Base-by-base conservation (phyloP, 2,329 filamentous ascomycete genomes). In the Monosporascus sp. region DNA sequence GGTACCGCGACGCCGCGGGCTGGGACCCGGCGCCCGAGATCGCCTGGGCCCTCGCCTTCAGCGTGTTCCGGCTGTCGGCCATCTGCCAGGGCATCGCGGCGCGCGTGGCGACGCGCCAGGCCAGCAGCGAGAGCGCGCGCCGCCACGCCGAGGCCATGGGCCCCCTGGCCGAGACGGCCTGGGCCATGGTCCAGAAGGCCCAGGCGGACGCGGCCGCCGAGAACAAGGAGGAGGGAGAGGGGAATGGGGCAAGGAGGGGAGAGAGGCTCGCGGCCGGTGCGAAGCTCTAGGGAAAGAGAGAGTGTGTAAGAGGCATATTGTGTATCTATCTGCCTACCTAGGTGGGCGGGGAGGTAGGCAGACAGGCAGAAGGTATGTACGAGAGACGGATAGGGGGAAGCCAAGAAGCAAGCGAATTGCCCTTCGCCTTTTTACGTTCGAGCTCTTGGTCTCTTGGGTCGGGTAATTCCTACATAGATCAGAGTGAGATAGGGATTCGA, bases 31-130 rank as follows among this genome's bases (percentile, higher is more conserved):
- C 48, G 44, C 63, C 69, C 77, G 86, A 86, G 65, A 70, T 86
- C 50, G 70, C 73, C 49, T 87, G 80, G 81, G 83, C 82, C 37
- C 72, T 78, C 66, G 81, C 84, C 1, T 87, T 87, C 66, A 80
- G 74, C 63, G 76, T 84, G 43, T 86, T 85, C 69, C 77, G 82
- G 62, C 72, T 78, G 51, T 76, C 83, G 31, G 84, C 78, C 49
- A 84, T 88, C 57, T 81, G 78, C 62, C 94, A 99, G 75, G 94
- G 94, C 3, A 97, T 99, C 68, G 92, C 92, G 48, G 94, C 94
- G 49, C 77, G 94, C 58, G 88, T 88, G 69, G 94, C 94, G 26
- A 74, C 81, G 48, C 77, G 93, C 48, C 93, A 97, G 78, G 94
- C 94, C 38, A 96, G 91, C 72, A 96, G 91, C 69, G 88, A 84